Conservation (phyloP, 2,329 filamentous ascomycete species). For the Cladophialophora chaetospira region DNA sequence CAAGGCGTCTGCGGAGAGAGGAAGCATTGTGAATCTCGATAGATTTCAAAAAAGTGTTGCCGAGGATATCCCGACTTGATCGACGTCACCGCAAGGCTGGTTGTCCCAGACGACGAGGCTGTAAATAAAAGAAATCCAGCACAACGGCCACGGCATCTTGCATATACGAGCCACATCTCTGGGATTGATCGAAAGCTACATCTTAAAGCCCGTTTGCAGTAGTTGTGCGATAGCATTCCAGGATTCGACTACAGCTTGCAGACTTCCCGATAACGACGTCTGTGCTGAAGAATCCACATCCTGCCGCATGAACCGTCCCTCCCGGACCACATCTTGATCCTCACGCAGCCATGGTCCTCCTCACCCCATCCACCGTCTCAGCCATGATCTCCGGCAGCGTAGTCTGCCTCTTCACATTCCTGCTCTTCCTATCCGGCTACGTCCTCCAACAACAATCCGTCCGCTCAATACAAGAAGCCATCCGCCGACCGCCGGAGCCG, state of each 20-base stretch:
- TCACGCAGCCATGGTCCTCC: constrained; percentile 45
- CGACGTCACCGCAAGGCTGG: constrained; percentile 6
- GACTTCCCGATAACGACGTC: no score
- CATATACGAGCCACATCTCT: neutral
- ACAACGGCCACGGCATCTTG: neutral
- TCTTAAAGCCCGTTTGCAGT: constrained; percentile 1
- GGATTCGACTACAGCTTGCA: no score
- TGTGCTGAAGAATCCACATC: no score
- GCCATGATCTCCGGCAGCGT: constrained; percentile 46
- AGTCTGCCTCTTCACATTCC: constrained; percentile 74
- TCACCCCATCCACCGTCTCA: constrained; percentile 49
- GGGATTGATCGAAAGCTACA: neutral
- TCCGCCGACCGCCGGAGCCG: constrained; percentile 55
- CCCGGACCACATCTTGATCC: no score
- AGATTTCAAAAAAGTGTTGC: neutral
- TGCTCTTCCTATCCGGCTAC: constrained; percentile 87
- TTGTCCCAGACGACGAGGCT: constrained; percentile 13
- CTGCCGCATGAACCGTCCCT: no score
- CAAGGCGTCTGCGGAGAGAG: no score
- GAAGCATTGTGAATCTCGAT: neutral
- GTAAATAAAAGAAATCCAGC: constrained; percentile 7
- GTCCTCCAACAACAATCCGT: constrained; percentile 84
- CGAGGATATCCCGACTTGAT: neutral
- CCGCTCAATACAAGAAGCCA: constrained; percentile 71
- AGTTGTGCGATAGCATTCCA: no score